phyloP scores from a whole-genome alignment of 1,284 basidiomycete species.

The Moesziomyces antarcticus region DNA sequence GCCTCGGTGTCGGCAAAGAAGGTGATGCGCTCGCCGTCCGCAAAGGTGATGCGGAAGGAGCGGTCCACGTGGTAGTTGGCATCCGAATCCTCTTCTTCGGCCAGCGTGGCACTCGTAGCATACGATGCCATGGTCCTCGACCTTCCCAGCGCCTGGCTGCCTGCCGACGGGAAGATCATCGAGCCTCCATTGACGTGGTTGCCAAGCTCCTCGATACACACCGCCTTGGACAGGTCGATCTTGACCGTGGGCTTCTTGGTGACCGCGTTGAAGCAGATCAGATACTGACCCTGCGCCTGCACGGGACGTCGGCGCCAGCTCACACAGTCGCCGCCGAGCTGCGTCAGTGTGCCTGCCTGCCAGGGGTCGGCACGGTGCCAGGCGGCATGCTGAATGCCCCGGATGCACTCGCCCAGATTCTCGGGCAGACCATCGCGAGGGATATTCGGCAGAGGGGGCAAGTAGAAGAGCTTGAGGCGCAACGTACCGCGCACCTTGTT shows the following conservation, averaged over 20 bases:
- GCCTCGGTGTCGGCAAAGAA: conserved; percentile 93
- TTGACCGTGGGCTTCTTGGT: conserved; percentile 89
- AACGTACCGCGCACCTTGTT: conserved; percentile 58
- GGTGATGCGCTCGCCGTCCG: conserved; percentile 80
- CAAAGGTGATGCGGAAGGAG: conserved; percentile 87
- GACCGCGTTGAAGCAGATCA: conserved; percentile 92
- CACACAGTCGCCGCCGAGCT: conserved; percentile 90
- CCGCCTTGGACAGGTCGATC: conserved; percentile 88
- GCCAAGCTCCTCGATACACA: conserved; percentile 80
- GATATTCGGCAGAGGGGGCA: conserved; percentile 87
- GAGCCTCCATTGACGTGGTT: conserved; percentile 67
- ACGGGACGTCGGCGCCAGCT: conserved; percentile 90
- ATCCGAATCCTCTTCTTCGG: conserved; percentile 73
- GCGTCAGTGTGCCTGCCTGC: conserved; percentile 86
- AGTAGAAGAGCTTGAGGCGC: conserved; percentile 74
- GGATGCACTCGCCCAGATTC: conserved; percentile 88
- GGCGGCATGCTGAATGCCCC: conserved; percentile 85
- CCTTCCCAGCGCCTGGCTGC: conserved; percentile 33
- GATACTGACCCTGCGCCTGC: conserved; percentile 83
- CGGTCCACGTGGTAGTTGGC: conserved; percentile 77
- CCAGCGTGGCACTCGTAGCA: conserved; percentile 30
- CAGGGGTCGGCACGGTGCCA: conserved; percentile 90
- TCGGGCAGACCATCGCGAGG: conserved; percentile 82
- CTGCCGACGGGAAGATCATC: conserved; percentile 30
- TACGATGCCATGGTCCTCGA: conserved; percentile 35